These are phyloP conservation scores for Cydonia oblonga DNA, from an alignment of 331 rosid species.

Conservation along the genomic window DNA sequence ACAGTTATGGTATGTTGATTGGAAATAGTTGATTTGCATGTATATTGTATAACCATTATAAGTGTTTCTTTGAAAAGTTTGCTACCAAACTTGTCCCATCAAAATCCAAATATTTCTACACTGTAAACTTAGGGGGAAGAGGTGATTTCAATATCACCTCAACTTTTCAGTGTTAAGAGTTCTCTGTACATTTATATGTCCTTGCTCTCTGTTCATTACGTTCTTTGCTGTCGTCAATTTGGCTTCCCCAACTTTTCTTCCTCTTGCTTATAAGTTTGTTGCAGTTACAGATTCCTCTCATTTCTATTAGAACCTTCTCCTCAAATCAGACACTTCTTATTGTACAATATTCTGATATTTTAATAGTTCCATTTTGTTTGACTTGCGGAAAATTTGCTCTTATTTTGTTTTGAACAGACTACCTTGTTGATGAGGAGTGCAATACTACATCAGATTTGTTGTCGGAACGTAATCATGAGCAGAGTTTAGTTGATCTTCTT, in stretches of 20 bases:
- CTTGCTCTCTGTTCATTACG: neutral
- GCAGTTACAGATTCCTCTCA: neutral
- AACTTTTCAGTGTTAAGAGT: neutral
- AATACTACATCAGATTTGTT: constrained; percentile 85
- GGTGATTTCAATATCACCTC: neutral
- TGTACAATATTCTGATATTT: neutral
- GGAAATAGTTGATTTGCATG: neutral
- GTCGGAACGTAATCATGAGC: constrained; percentile 81
- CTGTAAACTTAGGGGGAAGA: neutral
- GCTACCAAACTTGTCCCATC: neutral
- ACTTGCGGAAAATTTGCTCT: neutral
- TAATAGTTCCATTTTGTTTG: neutral
- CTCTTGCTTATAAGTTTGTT: neutral
- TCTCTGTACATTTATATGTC: neutral
- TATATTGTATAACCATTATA: neutral
- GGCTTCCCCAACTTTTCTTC: neutral
- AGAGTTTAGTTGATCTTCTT: constrained; percentile 79
- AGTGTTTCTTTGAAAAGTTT: neutral
- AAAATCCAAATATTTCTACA: neutral
- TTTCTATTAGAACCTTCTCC: neutral
- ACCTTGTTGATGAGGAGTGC: constrained; percentile 97
- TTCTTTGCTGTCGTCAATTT: neutral
- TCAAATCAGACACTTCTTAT: neutral
- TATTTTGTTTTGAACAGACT: constrained; percentile 49
- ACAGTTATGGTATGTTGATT: constrained; percentile 59